Evolutionary conservation across 305 asterid species (phyloP).

Genomic region (Fraxinus sp.): DNA sequence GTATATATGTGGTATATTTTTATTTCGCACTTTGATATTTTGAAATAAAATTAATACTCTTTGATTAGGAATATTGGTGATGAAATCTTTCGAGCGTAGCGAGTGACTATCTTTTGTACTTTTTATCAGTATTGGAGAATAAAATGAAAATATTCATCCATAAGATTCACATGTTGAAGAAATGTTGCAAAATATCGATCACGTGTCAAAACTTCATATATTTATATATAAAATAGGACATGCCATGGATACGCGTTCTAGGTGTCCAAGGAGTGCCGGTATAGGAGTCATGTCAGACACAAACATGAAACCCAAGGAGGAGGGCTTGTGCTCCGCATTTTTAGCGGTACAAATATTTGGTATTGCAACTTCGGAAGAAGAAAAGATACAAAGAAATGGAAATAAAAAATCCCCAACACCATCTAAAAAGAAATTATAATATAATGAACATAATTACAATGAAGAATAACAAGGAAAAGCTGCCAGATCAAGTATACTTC

Average conservation of each 20-base stretch:
- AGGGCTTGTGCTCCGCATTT: not conserved
- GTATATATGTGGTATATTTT: not conserved
- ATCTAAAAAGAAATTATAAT: not conserved
- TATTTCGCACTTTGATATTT: not conserved
- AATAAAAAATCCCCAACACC: not conserved
- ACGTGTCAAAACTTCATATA: not conserved
- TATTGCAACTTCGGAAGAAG: not conserved
- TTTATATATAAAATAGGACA: not conserved
- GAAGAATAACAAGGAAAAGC: not conserved
- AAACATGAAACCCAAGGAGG: not conserved
- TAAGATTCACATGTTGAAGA: not conserved
- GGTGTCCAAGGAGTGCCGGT: not conserved
- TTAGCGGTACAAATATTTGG: not conserved
- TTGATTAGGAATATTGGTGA: not conserved
- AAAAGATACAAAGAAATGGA: not conserved
- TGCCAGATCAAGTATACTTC: not conserved
- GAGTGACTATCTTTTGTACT: not conserved
- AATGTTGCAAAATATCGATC: not conserved
- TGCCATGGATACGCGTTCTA: not conserved
- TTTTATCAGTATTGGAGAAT: not conserved
- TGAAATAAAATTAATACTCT: not conserved
- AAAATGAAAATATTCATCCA: not conserved
- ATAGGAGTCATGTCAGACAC: not conserved
- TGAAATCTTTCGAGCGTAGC: not conserved
- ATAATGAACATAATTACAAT: not conserved